These are phyloP conservation scores for Yamadazyma oceani DNA, from an alignment of 1,139 yeast genomes.

Conservation along the genomic window DNA sequence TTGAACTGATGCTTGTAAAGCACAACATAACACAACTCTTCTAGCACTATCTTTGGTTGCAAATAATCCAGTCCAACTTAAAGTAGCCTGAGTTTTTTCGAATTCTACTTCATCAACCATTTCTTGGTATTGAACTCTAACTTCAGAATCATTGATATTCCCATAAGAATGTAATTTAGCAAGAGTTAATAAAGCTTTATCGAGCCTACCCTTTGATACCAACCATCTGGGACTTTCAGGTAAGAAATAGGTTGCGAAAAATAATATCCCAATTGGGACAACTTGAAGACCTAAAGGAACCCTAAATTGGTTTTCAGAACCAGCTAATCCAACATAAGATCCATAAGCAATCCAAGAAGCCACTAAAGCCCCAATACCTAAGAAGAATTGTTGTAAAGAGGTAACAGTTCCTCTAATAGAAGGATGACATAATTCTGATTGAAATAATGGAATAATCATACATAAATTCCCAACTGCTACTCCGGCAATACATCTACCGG, in stretches of 20 bases:
- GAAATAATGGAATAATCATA: constrained; percentile 21
- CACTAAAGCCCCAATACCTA: constrained; percentile 25
- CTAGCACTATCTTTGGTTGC: constrained; percentile 18
- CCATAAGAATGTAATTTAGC: constrained; percentile 24
- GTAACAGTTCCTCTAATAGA: constrained; percentile 25
- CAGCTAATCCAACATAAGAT: constrained; percentile 19
- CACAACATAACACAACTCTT: constrained; percentile 15
- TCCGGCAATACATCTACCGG: constrained; percentile 25
- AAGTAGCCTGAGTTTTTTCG: constrained; percentile 17
- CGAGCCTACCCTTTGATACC: constrained; percentile 35
- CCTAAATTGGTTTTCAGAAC: constrained; percentile 20
- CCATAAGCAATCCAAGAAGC: constrained; percentile 29
- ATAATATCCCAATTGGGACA: constrained; percentile 19
- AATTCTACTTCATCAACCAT: constrained; percentile 23
- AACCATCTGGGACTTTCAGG: constrained; percentile 66
- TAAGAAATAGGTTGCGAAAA: constrained; percentile 33
- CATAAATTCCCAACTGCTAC: constrained; percentile 22
- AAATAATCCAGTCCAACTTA: constrained; percentile 22
- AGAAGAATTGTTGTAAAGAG: constrained; percentile 22
- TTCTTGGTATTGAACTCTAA: constrained; percentile 14
- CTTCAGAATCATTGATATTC: constrained; percentile 17
- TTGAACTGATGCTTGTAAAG: constrained; percentile 34
- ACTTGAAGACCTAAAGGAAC: constrained; percentile 23
- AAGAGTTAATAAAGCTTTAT: constrained; percentile 33
- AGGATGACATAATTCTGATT: constrained; percentile 26